Percentiles rank a stretch among this genome's conserved stretches.
Evolutionary conservation across 306 rosid genomes (phyloP).

Genomic region (Mimosa bimucronata): DNA sequence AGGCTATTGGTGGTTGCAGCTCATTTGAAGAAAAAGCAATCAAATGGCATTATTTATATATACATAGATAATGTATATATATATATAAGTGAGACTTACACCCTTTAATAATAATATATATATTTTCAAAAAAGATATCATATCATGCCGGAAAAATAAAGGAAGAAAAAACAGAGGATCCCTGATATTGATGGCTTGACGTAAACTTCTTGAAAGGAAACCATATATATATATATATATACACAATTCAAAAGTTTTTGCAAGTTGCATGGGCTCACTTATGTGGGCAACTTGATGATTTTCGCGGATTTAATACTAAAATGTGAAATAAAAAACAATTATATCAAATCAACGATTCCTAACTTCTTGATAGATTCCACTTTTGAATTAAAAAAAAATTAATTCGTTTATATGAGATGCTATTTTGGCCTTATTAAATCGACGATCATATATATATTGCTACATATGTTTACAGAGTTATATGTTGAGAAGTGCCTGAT

Average conservation of each 20-base stretch:
- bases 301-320: neutral
- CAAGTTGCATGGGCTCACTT: neutral
- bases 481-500: neutral
- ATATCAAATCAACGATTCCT: neutral
- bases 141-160: neutral
- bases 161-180: neutral
- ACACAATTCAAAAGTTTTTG: neutral
- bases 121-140: neutral
- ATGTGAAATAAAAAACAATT: neutral
- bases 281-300: neutral
- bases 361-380: neutral
- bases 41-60: neutral
- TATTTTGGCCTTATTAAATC: neutral
- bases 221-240: neutral
- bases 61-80: neutral
- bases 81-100: neutral
- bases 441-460: neutral
- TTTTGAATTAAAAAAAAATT: neutral
- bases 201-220: neutral
- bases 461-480: neutral
- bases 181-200: neutral
- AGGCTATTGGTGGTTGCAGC: neutral
- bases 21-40: neutral
- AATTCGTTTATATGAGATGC: neutral
- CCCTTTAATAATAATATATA: neutral